Evolutionary conservation across 768 basidiomycete genomes (phyloP), one percentile per base, ranked within the genome.

Genomic region (Trametes cinnabarina): DNA sequence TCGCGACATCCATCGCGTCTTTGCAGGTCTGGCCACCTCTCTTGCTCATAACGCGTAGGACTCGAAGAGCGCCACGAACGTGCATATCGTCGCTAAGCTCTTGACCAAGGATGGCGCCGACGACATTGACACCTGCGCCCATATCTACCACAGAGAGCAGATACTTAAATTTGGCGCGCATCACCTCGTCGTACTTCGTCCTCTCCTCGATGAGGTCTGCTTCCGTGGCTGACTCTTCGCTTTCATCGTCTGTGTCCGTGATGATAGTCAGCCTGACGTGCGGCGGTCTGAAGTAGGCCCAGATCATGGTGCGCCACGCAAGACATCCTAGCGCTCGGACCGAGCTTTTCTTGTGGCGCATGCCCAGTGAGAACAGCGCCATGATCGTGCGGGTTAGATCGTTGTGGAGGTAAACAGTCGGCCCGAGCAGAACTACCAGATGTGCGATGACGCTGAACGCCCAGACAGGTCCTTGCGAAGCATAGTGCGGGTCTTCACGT

Each of bases 391-490:
- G 76, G 32, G 76, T 76, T 20, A 82, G 68, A 47, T 74, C 74
- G 30, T 66, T 52, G 53, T 82, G 75, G 35, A 75, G 73, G 57
- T 72, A 82, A 22, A 87, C 71, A 3, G 73, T 72, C 3, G 85
- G 78, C 1, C 87, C 82, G 3, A 89, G 76, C n/a, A 92, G 73
- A 37, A 86, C 82, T 44, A 89, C 76, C 50, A 92, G 72, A 58
- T 78, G 77, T 0, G 86, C 83, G 2, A 91, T 72, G 30, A 90
- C 85, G 58, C 80, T 81, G 51, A 90, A 74, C 4, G 81, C 85
- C 91, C 91, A 92, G 1, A 87, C 84, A 9, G 91, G 89, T 1
- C 89, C 88, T 65, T 90, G 86, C 1, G 88, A 87, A 8, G 80
- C 80, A 59, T 86, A 80, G 6, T 71, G 68, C 2, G 85, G 85